Evolutionary conservation across 2,329 filamentous ascomycete species (phyloP).

Genomic region (Epichloe coenophiala): DNA sequence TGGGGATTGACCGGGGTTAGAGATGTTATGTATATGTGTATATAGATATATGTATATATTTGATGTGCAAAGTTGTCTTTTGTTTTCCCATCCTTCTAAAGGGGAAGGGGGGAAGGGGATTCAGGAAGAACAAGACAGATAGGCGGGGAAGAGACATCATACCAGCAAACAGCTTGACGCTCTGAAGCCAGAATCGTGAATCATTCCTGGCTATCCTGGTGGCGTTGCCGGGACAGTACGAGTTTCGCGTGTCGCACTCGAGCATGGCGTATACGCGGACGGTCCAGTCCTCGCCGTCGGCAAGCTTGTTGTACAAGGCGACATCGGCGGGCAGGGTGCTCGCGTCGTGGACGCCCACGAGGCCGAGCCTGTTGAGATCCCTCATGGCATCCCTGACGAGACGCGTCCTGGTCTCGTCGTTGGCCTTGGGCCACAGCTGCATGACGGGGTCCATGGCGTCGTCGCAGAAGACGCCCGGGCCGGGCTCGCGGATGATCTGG

Average conservation of each 20-base stretch:
- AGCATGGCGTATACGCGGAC: conserved; percentile 56
- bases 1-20: too few species aligned
- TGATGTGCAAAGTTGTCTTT: too few species aligned
- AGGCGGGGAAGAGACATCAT: conserved; percentile 9
- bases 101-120: too few species aligned
- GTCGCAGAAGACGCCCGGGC: conserved; percentile 58
- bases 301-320: conserved; percentile 39
- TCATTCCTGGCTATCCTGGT: conserved; percentile 29
- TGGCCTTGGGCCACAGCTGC: conserved; percentile 42
- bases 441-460: conserved; percentile 55
- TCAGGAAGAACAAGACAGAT: too few species aligned
- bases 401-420: conserved; percentile 33
- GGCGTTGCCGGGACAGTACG: conserved; percentile 40
- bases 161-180: conserved; percentile 59
- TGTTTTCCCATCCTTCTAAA: too few species aligned
- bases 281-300: conserved; percentile 36
- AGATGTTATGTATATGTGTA: too few species aligned
- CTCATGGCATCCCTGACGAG: conserved; percentile 48
- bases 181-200: conserved; percentile 41
- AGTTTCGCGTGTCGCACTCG: conserved; percentile 51
- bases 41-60: too few species aligned
- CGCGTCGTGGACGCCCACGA: conserved; percentile 58
- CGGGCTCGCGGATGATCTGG: conserved; percentile 46
- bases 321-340: conserved; percentile 44
- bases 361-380: conserved; percentile 47